Evolutionary conservation across 139 green algal species (phyloP).

Genomic region (Edaphochlamys debaryana): DNA sequence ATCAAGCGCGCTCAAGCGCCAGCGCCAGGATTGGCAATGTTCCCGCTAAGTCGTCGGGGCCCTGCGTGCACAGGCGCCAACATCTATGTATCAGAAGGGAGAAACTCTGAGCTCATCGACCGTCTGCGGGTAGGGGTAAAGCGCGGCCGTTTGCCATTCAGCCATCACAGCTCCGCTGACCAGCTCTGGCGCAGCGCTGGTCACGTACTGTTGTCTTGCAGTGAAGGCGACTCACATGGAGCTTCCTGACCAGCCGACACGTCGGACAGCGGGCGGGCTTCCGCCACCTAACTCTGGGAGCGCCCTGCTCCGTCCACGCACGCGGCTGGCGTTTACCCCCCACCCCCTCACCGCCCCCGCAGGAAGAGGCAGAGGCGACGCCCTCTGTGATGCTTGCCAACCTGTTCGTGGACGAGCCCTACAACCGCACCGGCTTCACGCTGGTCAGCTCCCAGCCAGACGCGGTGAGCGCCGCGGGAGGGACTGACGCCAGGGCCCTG

Average conservation of each 20-base stretch:
- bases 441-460: slow-evolving; percentile 45
- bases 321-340: no score
- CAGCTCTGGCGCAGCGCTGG: not conserved
- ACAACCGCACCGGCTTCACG: slow-evolving; percentile 83
- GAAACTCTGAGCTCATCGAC: slow-evolving; percentile 46
- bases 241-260: no score
- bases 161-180: not conserved
- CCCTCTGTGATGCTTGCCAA: slow-evolving; percentile 48
- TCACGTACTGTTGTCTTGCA: not conserved
- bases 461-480: not conserved
- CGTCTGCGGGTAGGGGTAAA: slow-evolving; percentile 44
- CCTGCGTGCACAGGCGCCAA: slow-evolving; percentile 55
- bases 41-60: no score
- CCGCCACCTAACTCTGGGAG: no score
- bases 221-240: no score
- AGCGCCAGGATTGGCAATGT: not conserved
- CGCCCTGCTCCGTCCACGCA: no score
- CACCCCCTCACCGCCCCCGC: no score
- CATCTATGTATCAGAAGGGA: slow-evolving; percentile 75
- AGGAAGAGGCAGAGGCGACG: not conserved
- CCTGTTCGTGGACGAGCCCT: slow-evolving; percentile 73
- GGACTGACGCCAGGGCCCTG: no score
- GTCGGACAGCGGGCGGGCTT: no score
- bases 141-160: not conserved
- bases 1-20: not conserved